These are phyloP conservation scores for Medicago lupulina DNA, from an alignment of 306 rosid genomes.

Conservation along the genomic window DNA sequence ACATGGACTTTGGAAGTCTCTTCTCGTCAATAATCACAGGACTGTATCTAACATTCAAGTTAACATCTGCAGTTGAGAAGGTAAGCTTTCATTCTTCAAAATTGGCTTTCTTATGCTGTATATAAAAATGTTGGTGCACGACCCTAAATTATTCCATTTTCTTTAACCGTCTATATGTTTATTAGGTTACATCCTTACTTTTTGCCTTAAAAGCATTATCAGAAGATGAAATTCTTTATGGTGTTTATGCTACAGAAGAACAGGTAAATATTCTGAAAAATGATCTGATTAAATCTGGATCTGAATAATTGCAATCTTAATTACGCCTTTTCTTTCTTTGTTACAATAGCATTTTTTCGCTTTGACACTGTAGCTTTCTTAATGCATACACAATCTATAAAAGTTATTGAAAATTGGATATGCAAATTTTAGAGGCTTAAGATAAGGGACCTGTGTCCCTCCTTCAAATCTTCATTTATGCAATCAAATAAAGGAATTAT, in stretches of 20 bases:
- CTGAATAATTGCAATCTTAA: slow-evolving; percentile 21
- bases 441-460: not conserved
- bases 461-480: not conserved
- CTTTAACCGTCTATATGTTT: slow-evolving; percentile 26
- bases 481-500: slow-evolving; percentile 21
- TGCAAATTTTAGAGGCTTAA: not conserved
- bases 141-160: slow-evolving; percentile 18
- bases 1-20: slow-evolving; percentile 85
- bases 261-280: slow-evolving; percentile 58
- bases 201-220: slow-evolving; percentile 73
- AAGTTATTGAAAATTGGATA: slow-evolving; percentile 18
- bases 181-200: slow-evolving; percentile 70
- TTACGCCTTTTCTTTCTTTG: slow-evolving; percentile 4
- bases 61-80: slow-evolving; percentile 83
- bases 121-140: slow-evolving; percentile 30
- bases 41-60: slow-evolving; percentile 87
- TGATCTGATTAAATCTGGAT: slow-evolving; percentile 9
- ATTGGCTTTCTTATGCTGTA: slow-evolving; percentile 33
- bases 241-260: slow-evolving; percentile 79
- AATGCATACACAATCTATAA: not conserved
- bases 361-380: slow-evolving; percentile 12
- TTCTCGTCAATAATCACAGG: slow-evolving; percentile 91
- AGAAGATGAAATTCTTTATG: slow-evolving; percentile 73
- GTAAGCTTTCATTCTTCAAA: slow-evolving; percentile 51
- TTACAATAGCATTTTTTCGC: slow-evolving; percentile 3